These are phyloP conservation scores for Prinsepia uniflora DNA, from an alignment of 306 rosid species.

Conservation along the genomic window DNA sequence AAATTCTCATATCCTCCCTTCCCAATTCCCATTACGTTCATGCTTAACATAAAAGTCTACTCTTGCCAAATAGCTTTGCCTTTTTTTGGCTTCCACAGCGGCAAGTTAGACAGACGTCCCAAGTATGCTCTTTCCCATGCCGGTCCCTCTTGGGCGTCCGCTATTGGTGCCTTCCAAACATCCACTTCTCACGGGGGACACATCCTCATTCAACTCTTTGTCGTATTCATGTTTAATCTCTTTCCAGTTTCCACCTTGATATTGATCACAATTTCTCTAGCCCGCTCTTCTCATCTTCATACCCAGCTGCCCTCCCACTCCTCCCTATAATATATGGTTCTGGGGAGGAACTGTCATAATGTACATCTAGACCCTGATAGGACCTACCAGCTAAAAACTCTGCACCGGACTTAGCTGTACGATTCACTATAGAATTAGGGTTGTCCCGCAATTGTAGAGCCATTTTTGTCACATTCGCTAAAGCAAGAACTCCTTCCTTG, in stretches of 20 bases:
- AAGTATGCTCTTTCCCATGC: background rate
- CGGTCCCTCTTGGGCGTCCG: background rate
- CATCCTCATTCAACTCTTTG: background rate
- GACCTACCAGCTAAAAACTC: slow-evolving; percentile 67
- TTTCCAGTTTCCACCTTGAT: background rate
- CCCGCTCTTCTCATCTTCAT: slow-evolving; percentile 44
- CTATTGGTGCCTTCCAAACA: background rate
- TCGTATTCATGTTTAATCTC: background rate
- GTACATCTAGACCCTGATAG: slow-evolving; percentile 70
- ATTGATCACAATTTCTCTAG: slow-evolving; percentile 14
- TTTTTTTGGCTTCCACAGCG: background rate
- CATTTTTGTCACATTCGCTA: slow-evolving; percentile 63
- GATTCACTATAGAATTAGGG: slow-evolving; percentile 41
- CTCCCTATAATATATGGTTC: slow-evolving; percentile 59
- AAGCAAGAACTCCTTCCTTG: slow-evolving; percentile 43
- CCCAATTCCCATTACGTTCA: background rate
- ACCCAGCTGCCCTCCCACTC: slow-evolving; percentile 71
- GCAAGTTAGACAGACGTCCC: background rate
- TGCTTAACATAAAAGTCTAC: background rate
- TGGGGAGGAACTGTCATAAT: slow-evolving; percentile 38
- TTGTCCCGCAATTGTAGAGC: slow-evolving; percentile 64
- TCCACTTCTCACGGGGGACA: background rate
- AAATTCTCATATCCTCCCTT: no score
- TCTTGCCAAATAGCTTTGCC: background rate
- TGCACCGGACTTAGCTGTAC: slow-evolving; percentile 64